Evolutionary conservation across 441 rosid genomes (phyloP).

Genomic region (Adansonia madagascariensis): DNA sequence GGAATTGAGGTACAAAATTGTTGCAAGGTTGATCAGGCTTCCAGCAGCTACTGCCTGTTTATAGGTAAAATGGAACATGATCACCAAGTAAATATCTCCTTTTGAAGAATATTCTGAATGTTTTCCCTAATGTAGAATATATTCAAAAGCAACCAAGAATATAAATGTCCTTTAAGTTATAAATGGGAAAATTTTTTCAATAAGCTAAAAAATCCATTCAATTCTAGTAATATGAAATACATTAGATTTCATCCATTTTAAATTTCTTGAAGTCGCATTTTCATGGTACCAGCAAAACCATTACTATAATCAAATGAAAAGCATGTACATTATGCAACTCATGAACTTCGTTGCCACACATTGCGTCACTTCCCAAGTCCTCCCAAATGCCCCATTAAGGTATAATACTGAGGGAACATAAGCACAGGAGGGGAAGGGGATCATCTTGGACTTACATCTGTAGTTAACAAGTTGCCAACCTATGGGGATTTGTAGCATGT

Average conservation of each 20-base stretch:
- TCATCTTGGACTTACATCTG: not conserved
- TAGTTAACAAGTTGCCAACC: conserved; percentile 2
- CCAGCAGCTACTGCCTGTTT: conserved; percentile 93
- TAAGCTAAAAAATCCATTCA: not conserved
- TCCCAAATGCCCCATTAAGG: not conserved
- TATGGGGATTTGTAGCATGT: not conserved
- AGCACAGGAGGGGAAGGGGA: not conserved
- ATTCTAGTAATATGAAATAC: not conserved
- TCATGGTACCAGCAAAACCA: not conserved
- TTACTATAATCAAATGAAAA: not conserved
- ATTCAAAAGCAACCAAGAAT: not conserved
- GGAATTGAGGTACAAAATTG: conserved; percentile 86
- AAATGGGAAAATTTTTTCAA: not conserved
- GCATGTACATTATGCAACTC: conserved; percentile 2
- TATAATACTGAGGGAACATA: not conserved
- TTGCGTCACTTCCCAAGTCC: not conserved
- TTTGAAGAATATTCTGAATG: not conserved
- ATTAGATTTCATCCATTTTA: not conserved
- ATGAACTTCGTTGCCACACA: not conserved
- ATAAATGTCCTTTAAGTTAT: not conserved
- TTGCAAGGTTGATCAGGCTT: conserved; percentile 90
- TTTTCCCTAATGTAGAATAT: not conserved
- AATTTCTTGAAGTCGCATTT: conserved; percentile 4
- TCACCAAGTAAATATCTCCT: not conserved
- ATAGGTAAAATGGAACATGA: conserved; percentile 30